These are phyloP conservation scores for Podospora conica DNA, from an alignment of 495 filamentous ascomycete genomes.

Conservation along the genomic window DNA sequence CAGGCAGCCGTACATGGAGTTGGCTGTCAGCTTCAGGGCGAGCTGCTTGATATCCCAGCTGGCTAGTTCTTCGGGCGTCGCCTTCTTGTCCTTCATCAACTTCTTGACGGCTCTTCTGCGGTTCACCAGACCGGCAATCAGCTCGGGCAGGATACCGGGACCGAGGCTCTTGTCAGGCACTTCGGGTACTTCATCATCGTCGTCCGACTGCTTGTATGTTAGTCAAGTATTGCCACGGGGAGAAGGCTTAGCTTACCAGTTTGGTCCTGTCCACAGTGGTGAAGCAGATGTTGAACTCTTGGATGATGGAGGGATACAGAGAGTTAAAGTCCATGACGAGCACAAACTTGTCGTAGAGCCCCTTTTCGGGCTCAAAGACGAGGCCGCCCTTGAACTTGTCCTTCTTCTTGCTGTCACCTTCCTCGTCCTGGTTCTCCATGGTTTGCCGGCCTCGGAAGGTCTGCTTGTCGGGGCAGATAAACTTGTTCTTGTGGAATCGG, in stretches of 20 bases:
- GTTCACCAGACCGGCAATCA: slow-evolving; percentile 84
- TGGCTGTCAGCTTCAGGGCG: slow-evolving; percentile 93
- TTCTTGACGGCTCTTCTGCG: slow-evolving; percentile 87
- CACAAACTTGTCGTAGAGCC: slow-evolving; percentile 92
- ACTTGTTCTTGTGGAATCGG: slow-evolving; percentile 92
- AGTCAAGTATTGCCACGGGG: slow-evolving; percentile 5
- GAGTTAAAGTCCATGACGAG: slow-evolving; percentile 99
- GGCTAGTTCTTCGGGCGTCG: slow-evolving; percentile 77
- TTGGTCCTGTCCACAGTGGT: slow-evolving; percentile 80
- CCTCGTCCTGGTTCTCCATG: slow-evolving; percentile 57
- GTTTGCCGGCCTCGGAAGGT: slow-evolving; percentile 56
- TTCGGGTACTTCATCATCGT: slow-evolving; percentile 73
- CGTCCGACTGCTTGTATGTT: slow-evolving; percentile 53
- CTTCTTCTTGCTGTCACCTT: slow-evolving; percentile 79
- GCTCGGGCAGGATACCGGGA: slow-evolving; percentile 76
- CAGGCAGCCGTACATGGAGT: slow-evolving; percentile 99
- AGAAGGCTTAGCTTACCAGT: slow-evolving; percentile 39
- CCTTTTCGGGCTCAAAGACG: slow-evolving; percentile 96
- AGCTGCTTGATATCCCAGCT: slow-evolving; percentile 99
- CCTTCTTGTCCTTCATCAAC: slow-evolving; percentile 89
- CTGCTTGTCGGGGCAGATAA: slow-evolving; percentile 92
- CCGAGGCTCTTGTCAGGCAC: slow-evolving; percentile 55
- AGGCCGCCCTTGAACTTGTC: slow-evolving; percentile 98
- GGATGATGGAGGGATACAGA: slow-evolving; percentile 96
- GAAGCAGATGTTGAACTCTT: slow-evolving; percentile 99